Evolutionary conservation across 2,329 filamentous ascomycete species (phyloP), one percentile per base, ranked within the genome.

Genomic region (Coniella vitis): DNA sequence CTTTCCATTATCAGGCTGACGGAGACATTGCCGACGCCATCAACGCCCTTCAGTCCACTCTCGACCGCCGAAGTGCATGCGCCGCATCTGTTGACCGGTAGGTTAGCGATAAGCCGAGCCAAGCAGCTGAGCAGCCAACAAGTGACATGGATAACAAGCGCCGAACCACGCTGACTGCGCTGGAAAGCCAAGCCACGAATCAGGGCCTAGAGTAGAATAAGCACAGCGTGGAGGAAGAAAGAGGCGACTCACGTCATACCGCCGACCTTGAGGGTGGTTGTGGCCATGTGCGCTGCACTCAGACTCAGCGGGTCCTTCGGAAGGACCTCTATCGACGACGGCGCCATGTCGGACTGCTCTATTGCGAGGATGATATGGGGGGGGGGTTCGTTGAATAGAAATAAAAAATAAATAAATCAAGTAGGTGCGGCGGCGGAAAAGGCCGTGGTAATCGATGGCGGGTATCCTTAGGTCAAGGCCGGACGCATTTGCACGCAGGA

Each of bases 31-130:
- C 86, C 87, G 9, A 93, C 83, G 47, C 93, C 91, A 35, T 85
- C 75, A 4, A 95, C 78, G 56, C 79, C 81, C 60, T 88, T 86
- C 70, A 98, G 95, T 57, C 87, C 93, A 52, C 85, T 81, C 74
- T 97, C 91, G 58, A 98, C 85, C n/a, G 93, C 85, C 38, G 90
- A 94, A 22, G 91, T 96, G 65, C 93, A 98, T 58, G 91, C 86
- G 63, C 91, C 90, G 70, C 93, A 98, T 56, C 78, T 81, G 75
- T 78, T 73, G 77, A 34, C 25, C 37, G 20, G 4, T 36, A 25
- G 34, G 58, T 71, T 54, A 71, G 65, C 53, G 35, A 17, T 16
- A 42, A 34, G 40, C 25, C 17, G 14, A 14, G 14, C 9, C 22
- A 29, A 10, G 25, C 25, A 29, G 25, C 25, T 29, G 25, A 10